Conservation (phyloP, 2,329 filamentous ascomycete species). For the Colletotrichum noveboracense region DNA sequence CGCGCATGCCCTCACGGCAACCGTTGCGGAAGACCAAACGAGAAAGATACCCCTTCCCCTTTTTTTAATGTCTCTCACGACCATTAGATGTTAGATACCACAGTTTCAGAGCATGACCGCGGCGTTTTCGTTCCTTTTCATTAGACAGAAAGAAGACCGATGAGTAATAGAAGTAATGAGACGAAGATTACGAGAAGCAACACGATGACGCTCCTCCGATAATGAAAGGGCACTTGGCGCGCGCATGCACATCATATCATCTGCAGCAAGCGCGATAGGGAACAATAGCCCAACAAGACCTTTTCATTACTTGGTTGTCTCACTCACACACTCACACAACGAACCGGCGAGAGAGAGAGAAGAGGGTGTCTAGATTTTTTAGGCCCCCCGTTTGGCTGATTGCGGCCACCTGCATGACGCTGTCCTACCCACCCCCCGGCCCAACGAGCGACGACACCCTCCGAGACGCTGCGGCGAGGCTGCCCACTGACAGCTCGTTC, state of each 20-base stretch:
- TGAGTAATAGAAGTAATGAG: background rate
- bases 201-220: background rate
- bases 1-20: background rate
- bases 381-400: slow-evolving; percentile 25
- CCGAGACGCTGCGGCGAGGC: background rate
- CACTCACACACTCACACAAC: background rate
- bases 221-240: background rate
- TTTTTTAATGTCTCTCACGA: background rate
- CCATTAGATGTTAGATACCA: slow-evolving; percentile 14
- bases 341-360: background rate
- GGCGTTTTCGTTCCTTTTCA: background rate
- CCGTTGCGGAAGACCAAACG: background rate
- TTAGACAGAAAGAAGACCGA: background rate
- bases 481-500: slow-evolving; percentile 1
- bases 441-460: background rate
- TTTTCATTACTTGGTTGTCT: background rate
- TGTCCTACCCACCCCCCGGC: slow-evolving; percentile 23
- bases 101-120: background rate
- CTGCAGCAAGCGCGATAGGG: background rate
- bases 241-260: background rate
- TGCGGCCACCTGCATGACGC: slow-evolving; percentile 30
- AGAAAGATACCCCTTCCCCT: slow-evolving; percentile 17
- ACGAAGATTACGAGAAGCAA: background rate
- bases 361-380: background rate
- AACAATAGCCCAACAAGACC: background rate